Base-by-base conservation (phyloP, 2,329 filamentous ascomycete species). In the Microsporum audouinii region DNA sequence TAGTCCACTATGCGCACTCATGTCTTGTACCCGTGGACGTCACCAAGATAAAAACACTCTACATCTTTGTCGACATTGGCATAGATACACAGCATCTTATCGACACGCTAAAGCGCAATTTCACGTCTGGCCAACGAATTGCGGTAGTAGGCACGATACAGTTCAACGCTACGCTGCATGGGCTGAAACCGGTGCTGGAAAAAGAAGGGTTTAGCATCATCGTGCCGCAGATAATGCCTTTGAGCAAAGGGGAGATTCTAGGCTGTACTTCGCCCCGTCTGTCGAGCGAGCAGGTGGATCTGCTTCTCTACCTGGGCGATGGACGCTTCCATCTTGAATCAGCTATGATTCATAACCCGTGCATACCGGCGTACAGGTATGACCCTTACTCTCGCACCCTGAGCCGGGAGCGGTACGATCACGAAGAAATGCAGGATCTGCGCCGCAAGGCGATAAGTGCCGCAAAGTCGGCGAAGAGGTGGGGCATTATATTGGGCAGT, bases 261-360 rank as follows among this genome's bases (percentile, higher is more conserved):
- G 94, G 94, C n/a, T 99, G 94, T 73, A 99, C 94, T 5, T 95
- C 91, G 0, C 94, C 94, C 0, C 82, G 82, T 27, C 79, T 92
- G n/a, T 68, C 78, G 12, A 73, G 77, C n/a, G 69, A 76, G 43
- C 77, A 79, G 41, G 83, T 91, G 27, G 89, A 95, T 70, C 75
- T 90, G 65, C 87, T 96, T 53, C 78, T 96, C 1, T 96, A 96
- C 72, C 84, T 96, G 12, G 91, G 91, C 55, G 91, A 96, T 70
- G 91, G 91, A 10, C 84, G 91, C 62, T 96, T 96, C 78, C 94
- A 99, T 72, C 87, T 99, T 49, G 94, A 99, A 75, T 95, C 89
- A 69, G 92, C 95, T 70, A 99, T 99, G 92, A 99, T 99, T 66
- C 94, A 97, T 71, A 99, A 99, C 75, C 94, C 95, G 0, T 76